These are phyloP conservation scores for Penicillium manginii DNA, from an alignment of 495 filamentous ascomycete genomes.

Conservation along the genomic window DNA sequence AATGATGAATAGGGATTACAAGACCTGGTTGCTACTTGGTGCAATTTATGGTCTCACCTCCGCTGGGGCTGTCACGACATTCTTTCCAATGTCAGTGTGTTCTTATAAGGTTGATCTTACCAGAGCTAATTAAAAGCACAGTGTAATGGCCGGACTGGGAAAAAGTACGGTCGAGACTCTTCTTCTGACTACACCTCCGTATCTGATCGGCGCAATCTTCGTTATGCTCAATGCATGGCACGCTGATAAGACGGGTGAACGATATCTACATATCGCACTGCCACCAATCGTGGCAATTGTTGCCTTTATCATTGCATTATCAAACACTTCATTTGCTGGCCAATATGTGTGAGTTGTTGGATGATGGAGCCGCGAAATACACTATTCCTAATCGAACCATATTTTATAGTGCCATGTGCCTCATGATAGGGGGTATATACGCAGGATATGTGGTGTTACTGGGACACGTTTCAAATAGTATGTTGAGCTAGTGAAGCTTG, in stretches of 20 bases:
- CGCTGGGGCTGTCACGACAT: constrained; percentile 71
- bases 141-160: constrained; percentile 22
- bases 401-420: constrained; percentile 19
- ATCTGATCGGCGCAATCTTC: constrained; percentile 67
- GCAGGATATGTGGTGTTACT: constrained; percentile 67
- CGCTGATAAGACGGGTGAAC: constrained; percentile 73
- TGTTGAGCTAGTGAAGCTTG: background rate
- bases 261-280: constrained; percentile 69
- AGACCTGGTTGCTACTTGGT: constrained; percentile 21
- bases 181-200: constrained; percentile 72
- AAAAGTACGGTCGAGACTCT: constrained; percentile 37
- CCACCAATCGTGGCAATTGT: constrained; percentile 67
- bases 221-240: constrained; percentile 72
- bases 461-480: constrained; percentile 60
- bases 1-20: constrained; percentile 22
- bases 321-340: constrained; percentile 44
- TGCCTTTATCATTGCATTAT: constrained; percentile 70
- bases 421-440: constrained; percentile 24
- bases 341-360: constrained; percentile 19
- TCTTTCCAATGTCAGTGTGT: constrained; percentile 61
- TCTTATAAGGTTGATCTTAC: background rate
- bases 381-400: background rate
- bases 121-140: background rate
- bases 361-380: background rate
- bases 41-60: constrained; percentile 61